phyloP scores from a whole-genome alignment of 169 alveolate species.

The Plasmodium relictum region DNA sequence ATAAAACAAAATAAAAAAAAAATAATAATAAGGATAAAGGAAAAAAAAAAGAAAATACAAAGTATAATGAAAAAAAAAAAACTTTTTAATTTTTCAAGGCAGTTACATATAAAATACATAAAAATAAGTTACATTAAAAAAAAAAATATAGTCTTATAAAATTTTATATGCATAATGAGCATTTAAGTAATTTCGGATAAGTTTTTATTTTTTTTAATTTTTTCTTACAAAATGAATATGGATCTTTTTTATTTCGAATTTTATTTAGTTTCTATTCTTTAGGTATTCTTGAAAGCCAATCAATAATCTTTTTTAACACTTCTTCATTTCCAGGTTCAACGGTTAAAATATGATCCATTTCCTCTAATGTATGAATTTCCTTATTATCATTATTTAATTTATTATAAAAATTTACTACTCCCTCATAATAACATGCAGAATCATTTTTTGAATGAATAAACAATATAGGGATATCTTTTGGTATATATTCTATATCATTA shows the following conservation, averaged over 20 bases:
- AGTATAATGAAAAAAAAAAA: too few relatives aligned
- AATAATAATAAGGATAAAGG: too few relatives aligned
- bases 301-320: constrained; percentile 17
- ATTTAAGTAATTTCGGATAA: too few relatives aligned
- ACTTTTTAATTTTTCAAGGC: background rate
- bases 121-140: background rate
- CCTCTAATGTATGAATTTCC: constrained; percentile 27
- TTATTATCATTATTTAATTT: constrained; percentile 14
- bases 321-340: constrained; percentile 61
- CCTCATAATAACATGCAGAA: constrained; percentile 54
- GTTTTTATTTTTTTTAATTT: too few relatives aligned
- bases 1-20: too few relatives aligned
- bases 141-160: background rate
- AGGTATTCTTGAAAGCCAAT: background rate
- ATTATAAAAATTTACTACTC: constrained; percentile 27
- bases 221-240: too few relatives aligned
- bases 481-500: constrained; percentile 59
- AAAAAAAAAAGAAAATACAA: too few relatives aligned
- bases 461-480: constrained; percentile 78
- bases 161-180: too few relatives aligned
- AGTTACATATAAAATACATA: background rate
- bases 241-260: background rate
- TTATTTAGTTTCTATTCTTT: background rate
- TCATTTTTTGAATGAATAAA: constrained; percentile 79
- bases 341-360: constrained; percentile 57